Percentiles rank a stretch among this genome's conserved stretches.
Evolutionary conservation across 1,284 basidiomycete species (phyloP).

Genomic region (Papiliotrema nemorosa): DNA sequence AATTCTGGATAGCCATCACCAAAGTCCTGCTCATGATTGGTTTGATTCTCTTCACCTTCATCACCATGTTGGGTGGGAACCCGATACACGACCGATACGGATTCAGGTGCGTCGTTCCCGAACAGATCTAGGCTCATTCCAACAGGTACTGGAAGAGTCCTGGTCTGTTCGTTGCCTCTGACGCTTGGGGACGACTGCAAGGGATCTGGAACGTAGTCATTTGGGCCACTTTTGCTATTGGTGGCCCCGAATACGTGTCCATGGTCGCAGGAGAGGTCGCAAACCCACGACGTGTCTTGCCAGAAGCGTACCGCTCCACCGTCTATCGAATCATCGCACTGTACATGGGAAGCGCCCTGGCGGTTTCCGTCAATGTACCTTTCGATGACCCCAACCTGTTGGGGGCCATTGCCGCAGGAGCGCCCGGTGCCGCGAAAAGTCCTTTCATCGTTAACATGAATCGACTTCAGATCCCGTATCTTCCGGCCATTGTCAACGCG

Average conservation of each 20-base stretch:
- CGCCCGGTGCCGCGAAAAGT: conserved; percentile 54
- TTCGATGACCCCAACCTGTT: conserved; percentile 64
- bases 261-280: neutral
- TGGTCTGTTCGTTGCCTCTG: conserved; percentile 26
- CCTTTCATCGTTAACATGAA: conserved; percentile 76
- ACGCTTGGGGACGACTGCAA: conserved; percentile 60
- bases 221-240: conserved; percentile 24
- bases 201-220: conserved; percentile 51
- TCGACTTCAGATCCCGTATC: conserved; percentile 67
- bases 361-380: conserved; percentile 72
- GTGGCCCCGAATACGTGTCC: neutral
- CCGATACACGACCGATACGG: conserved; percentile 54
- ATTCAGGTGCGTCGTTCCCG: conserved; percentile 51
- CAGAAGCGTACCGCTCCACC: neutral
- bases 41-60: conserved; percentile 57
- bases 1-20: conserved; percentile 38
- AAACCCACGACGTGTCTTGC: neutral
- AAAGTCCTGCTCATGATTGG: conserved; percentile 32
- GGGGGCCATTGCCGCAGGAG: conserved; percentile 42
- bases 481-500: conserved; percentile 52
- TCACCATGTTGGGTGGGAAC: conserved; percentile 70
- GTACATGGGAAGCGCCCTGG: conserved; percentile 47
- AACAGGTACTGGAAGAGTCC: conserved; percentile 49
- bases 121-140: conserved; percentile 16
- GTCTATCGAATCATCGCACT: conserved; percentile 13